These are phyloP conservation scores for Candida ascalaphidarum DNA, from an alignment of 805 yeast genomes.

Conservation along the genomic window DNA sequence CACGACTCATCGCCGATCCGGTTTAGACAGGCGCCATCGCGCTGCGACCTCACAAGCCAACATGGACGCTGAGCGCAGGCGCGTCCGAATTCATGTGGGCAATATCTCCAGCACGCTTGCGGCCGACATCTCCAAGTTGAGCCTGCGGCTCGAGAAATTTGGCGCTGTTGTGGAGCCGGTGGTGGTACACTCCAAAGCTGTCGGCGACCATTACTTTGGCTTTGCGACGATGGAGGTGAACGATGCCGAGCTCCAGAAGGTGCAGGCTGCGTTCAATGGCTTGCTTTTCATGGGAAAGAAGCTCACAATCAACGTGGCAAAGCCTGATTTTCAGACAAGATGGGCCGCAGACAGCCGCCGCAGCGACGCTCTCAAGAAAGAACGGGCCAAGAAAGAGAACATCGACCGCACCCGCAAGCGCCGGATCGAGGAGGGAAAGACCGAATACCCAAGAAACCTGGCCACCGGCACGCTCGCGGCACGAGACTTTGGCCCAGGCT, in stretches of 20 bases:
- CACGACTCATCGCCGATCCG: no score
- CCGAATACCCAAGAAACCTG: slow-evolving; percentile 13
- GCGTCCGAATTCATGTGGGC: slow-evolving; percentile 64
- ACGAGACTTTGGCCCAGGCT: slow-evolving; percentile 16
- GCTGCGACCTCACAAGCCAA: no score
- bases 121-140: slow-evolving; percentile 36
- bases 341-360: slow-evolving; percentile 40
- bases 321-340: slow-evolving; percentile 35
- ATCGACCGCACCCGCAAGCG: slow-evolving; percentile 23
- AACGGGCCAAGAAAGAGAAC: slow-evolving; percentile 18
- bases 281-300: slow-evolving; percentile 68
- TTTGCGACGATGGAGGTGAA: slow-evolving; percentile 53
- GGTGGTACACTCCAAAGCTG: slow-evolving; percentile 48
- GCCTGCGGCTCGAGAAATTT: slow-evolving; percentile 49
- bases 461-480: slow-evolving; percentile 9
- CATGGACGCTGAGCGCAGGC: no score
- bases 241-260: slow-evolving; percentile 34
- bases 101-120: slow-evolving; percentile 50
- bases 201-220: slow-evolving; percentile 51
- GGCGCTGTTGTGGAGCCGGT: slow-evolving; percentile 46
- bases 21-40: no score
- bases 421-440: slow-evolving; percentile 37
- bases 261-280: slow-evolving; percentile 58
- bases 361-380: slow-evolving; percentile 23
- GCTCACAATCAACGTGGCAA: slow-evolving; percentile 55